Base-by-base conservation (phyloP, 176 grass and related monocot genomes). In the Paspalum vaginatum region DNA sequence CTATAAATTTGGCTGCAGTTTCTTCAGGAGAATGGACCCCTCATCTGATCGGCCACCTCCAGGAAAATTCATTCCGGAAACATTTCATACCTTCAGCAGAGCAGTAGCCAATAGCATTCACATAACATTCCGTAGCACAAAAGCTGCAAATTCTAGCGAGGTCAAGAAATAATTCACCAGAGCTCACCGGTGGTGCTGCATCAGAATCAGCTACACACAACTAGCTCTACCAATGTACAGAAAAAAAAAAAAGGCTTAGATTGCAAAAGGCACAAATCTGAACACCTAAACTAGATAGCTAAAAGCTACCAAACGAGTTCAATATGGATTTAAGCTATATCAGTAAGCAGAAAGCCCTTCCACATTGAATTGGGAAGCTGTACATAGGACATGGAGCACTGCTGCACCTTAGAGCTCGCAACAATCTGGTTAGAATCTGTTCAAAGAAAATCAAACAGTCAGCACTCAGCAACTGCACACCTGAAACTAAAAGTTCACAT, bases 351-450 rank as follows among this genome's bases (percentile, higher is more conserved):
- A 24, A 16, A 25, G 14, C 25, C 68, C 27, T 79, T 83, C 73
- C 84, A 69, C 61, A 21, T 68, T 47, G 53, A 61, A 45, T 40
- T 60, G 44, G 20, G 68, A 65, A 75, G 76, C 85, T 84, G 85
- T 87, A 84, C 89, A 87, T 44, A 84, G 81, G 59, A 67, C 57
- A 84, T 21, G 65, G 70, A 71, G 52, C 37, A 68, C 80, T 42
- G 25, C 67, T 77, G 50, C 60, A 67, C 75, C 50, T n/a, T 13
- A 14, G 5, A 54, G 21, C 61, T 47, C 20, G 8, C 25, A 7
- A 11, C 16, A 80, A 68, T 37, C 61, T 63, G 57, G 45, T 80
- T 61, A 68, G 27, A 66, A 53, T 85, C 85, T 91, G 85, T 32
- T 18, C 60, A 87, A 32, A 26, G 59, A 61, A 80, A 54, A 3